These are phyloP conservation scores for Capronia americana DNA, from an alignment of 2,329 filamentous ascomycete species.

Conservation along the genomic window DNA sequence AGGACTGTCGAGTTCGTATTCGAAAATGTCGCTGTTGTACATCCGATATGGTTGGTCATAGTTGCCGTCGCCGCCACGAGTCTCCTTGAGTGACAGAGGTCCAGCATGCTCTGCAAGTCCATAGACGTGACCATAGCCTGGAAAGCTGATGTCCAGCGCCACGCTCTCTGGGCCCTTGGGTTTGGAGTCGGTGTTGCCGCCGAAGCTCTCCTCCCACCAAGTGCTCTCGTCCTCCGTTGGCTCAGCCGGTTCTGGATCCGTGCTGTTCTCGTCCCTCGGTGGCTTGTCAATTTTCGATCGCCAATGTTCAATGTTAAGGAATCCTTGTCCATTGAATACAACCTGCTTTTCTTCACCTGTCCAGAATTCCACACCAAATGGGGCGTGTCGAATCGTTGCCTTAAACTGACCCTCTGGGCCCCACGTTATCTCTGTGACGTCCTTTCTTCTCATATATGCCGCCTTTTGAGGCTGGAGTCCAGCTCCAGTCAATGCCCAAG, in stretches of 20 bases:
- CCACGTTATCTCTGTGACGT: conserved; percentile 73
- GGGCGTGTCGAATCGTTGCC: conserved; percentile 80
- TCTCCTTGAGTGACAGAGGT: conserved; percentile 85
- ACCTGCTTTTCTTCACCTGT: conserved; percentile 81
- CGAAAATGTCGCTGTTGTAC: conserved; percentile 97
- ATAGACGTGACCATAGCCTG: conserved; percentile 89
- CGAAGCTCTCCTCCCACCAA: conserved; percentile 98
- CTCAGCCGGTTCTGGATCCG: conserved; percentile 48
- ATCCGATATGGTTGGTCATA: conserved; percentile 89
- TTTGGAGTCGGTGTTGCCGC: conserved; percentile 93
- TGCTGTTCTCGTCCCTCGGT: conserved; percentile 51
- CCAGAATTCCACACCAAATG: conserved; percentile 86
- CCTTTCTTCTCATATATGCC: conserved; percentile 71
- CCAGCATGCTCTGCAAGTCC: conserved; percentile 94
- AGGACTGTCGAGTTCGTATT: conserved; percentile 94
- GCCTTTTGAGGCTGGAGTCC: conserved; percentile 72
- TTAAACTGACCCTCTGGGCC: conserved; percentile 78
- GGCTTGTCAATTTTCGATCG: conserved; percentile 75
- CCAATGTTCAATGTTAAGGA: conserved; percentile 96
- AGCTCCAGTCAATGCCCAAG: conserved; percentile 83
- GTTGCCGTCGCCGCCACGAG: conserved; percentile 81
- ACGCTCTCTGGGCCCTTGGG: conserved; percentile 94
- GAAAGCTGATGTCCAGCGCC: conserved; percentile 87
- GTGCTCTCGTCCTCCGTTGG: conserved; percentile 78
- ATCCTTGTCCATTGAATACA: conserved; percentile 85